Percentiles rank a stretch among this genome's conserved stretches.
phyloP scores from a whole-genome alignment of 495 filamentous ascomycete genomes.

The Hypoxylon fragiforme region DNA sequence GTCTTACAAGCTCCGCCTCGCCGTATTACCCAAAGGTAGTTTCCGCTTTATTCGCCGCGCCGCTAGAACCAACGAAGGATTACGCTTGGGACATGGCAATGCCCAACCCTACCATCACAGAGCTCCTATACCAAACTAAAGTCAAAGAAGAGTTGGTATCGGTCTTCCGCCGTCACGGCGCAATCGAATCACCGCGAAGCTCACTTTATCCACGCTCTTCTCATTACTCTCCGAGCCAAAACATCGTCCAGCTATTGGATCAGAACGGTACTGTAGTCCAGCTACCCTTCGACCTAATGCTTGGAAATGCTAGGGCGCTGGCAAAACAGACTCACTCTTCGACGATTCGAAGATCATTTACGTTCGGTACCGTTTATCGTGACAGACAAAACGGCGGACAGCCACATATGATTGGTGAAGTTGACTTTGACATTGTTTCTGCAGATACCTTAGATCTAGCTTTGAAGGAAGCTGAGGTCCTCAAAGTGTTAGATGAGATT shows the following conservation, averaged over 20 bases:
- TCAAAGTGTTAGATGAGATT: constrained; percentile 94
- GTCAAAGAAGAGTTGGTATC: constrained; percentile 74
- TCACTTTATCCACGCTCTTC: constrained; percentile 78
- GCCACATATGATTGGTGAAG: constrained; percentile 81
- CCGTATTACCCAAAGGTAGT: constrained; percentile 91
- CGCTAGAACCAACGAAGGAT: constrained; percentile 75
- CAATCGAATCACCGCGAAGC: constrained; percentile 75
- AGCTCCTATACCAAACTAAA: constrained; percentile 69
- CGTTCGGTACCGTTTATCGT: constrained; percentile 88
- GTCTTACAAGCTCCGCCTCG: constrained; percentile 77
- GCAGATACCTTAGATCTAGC: constrained; percentile 78
- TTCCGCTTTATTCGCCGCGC: constrained; percentile 74
- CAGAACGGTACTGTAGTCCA: constrained; percentile 82
- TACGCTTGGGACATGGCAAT: constrained; percentile 80
- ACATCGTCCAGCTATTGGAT: constrained; percentile 77
- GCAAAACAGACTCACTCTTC: constrained; percentile 64
- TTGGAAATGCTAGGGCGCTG: constrained; percentile 85
- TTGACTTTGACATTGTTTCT: constrained; percentile 93
- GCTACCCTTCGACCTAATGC: constrained; percentile 86
- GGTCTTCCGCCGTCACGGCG: constrained; percentile 90
- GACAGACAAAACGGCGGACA: constrained; percentile 73
- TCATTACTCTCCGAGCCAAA: constrained; percentile 66
- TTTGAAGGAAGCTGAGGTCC: constrained; percentile 88
- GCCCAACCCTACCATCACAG: constrained; percentile 55
- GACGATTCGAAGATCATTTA: constrained; percentile 74